Evolutionary conservation across 371 early-diverging fungal genomes (phyloP), one percentile per base, ranked within the genome.

Genomic region (Syncephalastrum racemosum): DNA sequence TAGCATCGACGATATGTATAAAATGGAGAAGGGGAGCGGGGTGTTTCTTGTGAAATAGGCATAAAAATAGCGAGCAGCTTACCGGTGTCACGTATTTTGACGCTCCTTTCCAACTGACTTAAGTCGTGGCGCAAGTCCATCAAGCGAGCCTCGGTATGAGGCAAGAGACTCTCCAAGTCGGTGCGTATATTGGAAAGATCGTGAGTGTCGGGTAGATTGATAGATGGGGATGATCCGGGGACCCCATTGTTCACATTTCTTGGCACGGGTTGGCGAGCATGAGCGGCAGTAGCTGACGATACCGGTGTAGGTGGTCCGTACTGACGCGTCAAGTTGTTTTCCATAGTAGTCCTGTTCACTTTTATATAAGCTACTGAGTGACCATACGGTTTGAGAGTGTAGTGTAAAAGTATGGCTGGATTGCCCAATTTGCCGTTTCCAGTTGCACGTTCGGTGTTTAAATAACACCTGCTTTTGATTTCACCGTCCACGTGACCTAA

Each of bases 181-280:
- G 67, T 58, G 49, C 72, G 71, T 44, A 77, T 74, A 25, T 59
- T 61, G 36, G 68, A 41, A 3, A 77, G 62, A 36, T 77, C 78
- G 15, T 53, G 59, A 8, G 69, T 53, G 18, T 62, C 69, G 2
- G 77, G 77, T 49, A 77, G 68, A 39, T 48, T 56, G 27, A 54
- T 60, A 42, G 60, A 44, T 22, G 67, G 59, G 27, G 69, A 69
- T 19, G 63, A 53, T 43, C 65, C 61, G 43, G 43, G 23, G 20
- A 53, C 19, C 24, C 56, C 27, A 23, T 44, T 51, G n/a, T 39
- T 49, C 13, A 19, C n/a, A 58, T 52, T 58, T 52, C 52, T 53
- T 31, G 59, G 62, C 53, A 58, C 58, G 43, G 53, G 58, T 41
- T 70, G 68, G 46, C 65, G 58, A 27, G 64, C 63, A 45, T 64